Base-by-base conservation (phyloP, 345 rosid species). In the Camelina hispida region DNA sequence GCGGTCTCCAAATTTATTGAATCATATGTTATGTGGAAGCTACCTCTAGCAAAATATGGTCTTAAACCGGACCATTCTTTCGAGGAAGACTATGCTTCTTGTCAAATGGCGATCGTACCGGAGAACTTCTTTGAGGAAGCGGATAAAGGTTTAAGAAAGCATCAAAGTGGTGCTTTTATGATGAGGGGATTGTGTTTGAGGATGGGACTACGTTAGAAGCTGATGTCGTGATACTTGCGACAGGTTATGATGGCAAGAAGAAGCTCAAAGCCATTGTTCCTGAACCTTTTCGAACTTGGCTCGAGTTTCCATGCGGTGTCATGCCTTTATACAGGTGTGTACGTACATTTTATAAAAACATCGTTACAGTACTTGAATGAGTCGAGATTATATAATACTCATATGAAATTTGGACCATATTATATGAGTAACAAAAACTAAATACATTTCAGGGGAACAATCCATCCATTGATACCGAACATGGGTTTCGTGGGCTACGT, bases 31-130 rank as follows among this genome's bases (percentile, higher is more conserved):
- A 73, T 76, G 10, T 82, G 96, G 87, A 89, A 84, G 62, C 93
- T 85, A 65, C 95, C 97, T 11, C 66, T 94, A 56, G 58, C 77
- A 35, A 94, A 87, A 75, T 87, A 88, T 65, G 97, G 95, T 52
- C 71, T 94, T 56, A 91, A 77, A 78, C 98, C 97, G 1, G 85
- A 91, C 34, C 98, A 94, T 84, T 78, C 91, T 2, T 94, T 94
- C 56, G 87, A 86, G 14, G 97, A 91, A 74, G 98, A 91, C 79
- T 88, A 87, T 34, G 93, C 96, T n/a, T 87, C 96, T n/a, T 91
- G 97, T 74, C 98, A 94, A 77, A 91, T 89, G 97, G 96, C 96
- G 1, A 87, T 94, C 68, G 37, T 90, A 74, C 98, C 98, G 0
- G 87, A 86, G 5, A 85, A 80, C 10, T 94, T 94, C 83, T 94